Evolutionary conservation across 2,329 filamentous ascomycete species (phyloP), one percentile per base, ranked within the genome.

Genomic region (Clathrospora elynae): DNA sequence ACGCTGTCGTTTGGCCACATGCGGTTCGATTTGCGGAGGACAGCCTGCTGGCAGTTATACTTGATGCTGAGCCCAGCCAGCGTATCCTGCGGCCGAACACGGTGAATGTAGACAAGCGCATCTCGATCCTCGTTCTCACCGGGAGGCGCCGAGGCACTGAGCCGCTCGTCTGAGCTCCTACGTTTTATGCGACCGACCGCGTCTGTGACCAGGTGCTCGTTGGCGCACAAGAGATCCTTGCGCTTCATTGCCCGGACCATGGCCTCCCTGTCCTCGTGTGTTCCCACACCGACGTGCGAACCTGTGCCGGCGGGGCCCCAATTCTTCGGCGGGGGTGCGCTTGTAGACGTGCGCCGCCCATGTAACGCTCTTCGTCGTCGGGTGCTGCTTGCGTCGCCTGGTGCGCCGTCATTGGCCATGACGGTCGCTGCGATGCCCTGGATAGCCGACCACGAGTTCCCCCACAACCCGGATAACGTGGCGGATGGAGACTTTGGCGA

Each of bases 1-100:
- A 97, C 86, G 51, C 84, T 90, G 65, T 97, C 93, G 52, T 90
- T 89, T 5, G 90, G 89, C 93, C 93, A 99, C 62, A 99, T 84
- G 8, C 93, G 84, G 67, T 99, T 99, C 25, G 90, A 85, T 66
- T 88, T 93, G 45, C 89, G 81, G 54, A 99, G 85, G 2, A 87
- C 80, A 33, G 91, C 86, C 42, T 90, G 84, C 51, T 88, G 83
- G 67, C 92, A 97, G 59, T 88, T 86, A 71, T 95, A 99, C 59
- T 86, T 88, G 53, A 99, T 85, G 37, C 93, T 87, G 35, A 99
- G 84, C 2, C 93, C 92, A 1, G 91, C 90, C 57, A 97, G 84
- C 2, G 90, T 97, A 71, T 99, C 93, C 30, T 81, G 81, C 10
- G 85, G 81, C 57, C 85, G 81, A 12, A 97, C 89, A 59, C 87